phyloP scores from a whole-genome alignment of 495 filamentous ascomycete genomes.

The Alectoria sarmentosa region DNA sequence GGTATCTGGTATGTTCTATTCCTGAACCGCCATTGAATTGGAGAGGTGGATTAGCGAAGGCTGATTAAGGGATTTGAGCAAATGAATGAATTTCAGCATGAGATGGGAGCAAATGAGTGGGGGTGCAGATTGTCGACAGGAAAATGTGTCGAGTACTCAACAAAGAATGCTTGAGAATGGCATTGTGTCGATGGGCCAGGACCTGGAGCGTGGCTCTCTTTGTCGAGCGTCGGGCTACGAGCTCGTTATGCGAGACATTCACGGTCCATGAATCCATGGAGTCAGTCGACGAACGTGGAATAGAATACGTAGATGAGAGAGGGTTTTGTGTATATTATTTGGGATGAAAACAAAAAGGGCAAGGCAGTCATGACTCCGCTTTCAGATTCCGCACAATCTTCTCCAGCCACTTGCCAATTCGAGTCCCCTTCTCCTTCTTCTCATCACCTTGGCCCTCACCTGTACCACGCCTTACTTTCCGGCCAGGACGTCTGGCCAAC shows the following conservation, averaged over 20 bases:
- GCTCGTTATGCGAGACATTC: background rate
- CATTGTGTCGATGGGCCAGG: background rate
- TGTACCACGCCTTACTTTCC: background rate
- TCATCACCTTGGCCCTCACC: background rate
- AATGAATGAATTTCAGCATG: background rate
- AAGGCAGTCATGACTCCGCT: background rate
- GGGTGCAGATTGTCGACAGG: background rate
- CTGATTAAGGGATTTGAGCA: background rate
- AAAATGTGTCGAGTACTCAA: background rate
- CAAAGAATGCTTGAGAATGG: background rate
- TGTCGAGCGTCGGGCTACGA: background rate
- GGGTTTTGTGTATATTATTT: background rate
- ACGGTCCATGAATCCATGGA: background rate
- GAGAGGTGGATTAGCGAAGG: background rate
- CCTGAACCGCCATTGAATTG: background rate
- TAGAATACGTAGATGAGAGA: background rate
- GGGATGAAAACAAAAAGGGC: background rate
- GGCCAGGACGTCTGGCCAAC: background rate
- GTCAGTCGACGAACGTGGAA: background rate
- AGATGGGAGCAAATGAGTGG: background rate
- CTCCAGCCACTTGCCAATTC: background rate
- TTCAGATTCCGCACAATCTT: background rate
- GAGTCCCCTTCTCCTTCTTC: background rate
- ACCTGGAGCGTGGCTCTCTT: background rate
- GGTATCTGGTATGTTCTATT: background rate